These are phyloP conservation scores for Taphrina confusa DNA, from an alignment of 1,139 yeast species.

Conservation along the genomic window DNA sequence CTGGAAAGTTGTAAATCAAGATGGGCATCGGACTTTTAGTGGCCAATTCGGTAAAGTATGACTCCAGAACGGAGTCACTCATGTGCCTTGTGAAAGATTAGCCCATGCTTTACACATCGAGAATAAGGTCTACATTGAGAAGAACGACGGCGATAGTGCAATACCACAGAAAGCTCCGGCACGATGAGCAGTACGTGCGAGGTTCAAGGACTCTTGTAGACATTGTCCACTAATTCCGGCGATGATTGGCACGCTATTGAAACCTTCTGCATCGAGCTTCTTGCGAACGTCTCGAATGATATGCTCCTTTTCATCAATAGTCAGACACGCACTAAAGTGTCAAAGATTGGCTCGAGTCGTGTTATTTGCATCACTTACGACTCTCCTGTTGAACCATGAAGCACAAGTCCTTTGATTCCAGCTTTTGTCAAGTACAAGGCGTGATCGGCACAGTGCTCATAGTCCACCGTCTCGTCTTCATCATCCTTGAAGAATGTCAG, in stretches of 20 bases:
- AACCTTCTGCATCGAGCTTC: constrained; percentile 47
- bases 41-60: constrained; percentile 11
- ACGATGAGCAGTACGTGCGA: constrained; percentile 47
- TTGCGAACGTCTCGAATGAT: constrained; percentile 48
- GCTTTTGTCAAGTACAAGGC: constrained; percentile 49
- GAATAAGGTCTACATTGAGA: constrained; percentile 48
- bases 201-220: constrained; percentile 51
- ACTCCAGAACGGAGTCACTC: not conserved
- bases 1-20: constrained; percentile 56
- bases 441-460: constrained; percentile 52
- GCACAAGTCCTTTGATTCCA: constrained; percentile 54
- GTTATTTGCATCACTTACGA: too few relatives aligned
- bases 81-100: constrained; percentile 11
- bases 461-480: constrained; percentile 48
- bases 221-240: constrained; percentile 54
- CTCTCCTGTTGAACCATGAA: constrained; percentile 58
- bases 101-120: too few relatives aligned
- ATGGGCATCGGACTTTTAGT: constrained; percentile 47
- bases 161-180: constrained; percentile 54
- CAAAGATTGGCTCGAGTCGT: not conserved
- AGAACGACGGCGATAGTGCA: constrained; percentile 54
- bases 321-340: constrained; percentile 47
- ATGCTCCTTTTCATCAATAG: constrained; percentile 50
- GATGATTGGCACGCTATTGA: constrained; percentile 48
- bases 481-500: constrained; percentile 54